Evolutionary conservation across 257 asterid genomes (phyloP), one percentile per base, ranked within the genome.

Genomic region (Verbena officinalis): DNA sequence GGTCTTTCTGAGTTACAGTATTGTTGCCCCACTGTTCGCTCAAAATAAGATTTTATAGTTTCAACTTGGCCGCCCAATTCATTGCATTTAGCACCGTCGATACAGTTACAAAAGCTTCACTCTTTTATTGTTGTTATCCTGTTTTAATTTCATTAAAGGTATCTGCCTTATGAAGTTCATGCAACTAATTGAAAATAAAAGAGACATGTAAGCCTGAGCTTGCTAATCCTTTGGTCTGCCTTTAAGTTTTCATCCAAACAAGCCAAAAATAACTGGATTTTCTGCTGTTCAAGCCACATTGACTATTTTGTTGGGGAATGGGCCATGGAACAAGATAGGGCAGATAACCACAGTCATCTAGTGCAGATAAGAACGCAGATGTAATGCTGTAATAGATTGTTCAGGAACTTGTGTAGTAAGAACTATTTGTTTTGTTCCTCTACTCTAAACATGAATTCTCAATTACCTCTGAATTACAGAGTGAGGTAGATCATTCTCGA

Each of bases 401-500:
- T 33, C 27, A 17, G 34, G 48, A 58, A 30, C 30, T 42, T 55
- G 4, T 30, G 9, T 11, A 36, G 55, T 63, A 39, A 21, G 68
- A 54, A 59, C 12, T 68, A 27, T 31, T 23, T 21, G 4, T 67
- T 46, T 24, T 22, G 43, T 69, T 43, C 17, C 49, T 46, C 44
- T 57, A 23, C 45, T 65, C 53, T 48, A 56, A 58, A 38, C 30
- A 30, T 34, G 44, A 49, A 58, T 45, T 79, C 74, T 42, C 16
- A 17, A 43, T 59, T 55, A 43, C 39, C 10, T 73, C 69, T 59
- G 15, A 64, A 58, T 70, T 60, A 44, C 92, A 87, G 96, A 82
- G 83, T 74, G 95, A 84, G 55, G 61, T 78, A 30, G 92, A 84
- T 68, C 78, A 61, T 80, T 77, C 79, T 71, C 84, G 49, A 63